phyloP scores from a whole-genome alignment of 2,329 filamentous ascomycete genomes.

The Westerdykella sp. region DNA sequence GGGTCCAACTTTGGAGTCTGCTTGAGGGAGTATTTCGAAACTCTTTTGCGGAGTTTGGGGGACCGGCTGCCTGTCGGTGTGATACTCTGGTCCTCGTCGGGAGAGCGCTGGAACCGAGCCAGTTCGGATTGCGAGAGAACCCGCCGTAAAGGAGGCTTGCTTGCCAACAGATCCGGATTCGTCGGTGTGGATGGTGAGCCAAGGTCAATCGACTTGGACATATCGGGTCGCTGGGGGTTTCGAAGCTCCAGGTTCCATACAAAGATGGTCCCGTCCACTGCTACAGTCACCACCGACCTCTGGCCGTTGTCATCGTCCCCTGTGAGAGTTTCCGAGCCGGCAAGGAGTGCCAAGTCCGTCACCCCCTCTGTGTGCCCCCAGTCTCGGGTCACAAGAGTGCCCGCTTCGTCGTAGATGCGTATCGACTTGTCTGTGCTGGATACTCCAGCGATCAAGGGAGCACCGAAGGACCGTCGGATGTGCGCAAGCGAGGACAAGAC shows the following conservation, averaged over 20 bases:
- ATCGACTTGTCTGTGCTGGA: conserved; percentile 96
- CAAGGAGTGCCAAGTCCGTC: conserved; percentile 65
- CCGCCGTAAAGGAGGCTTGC: conserved; percentile 68
- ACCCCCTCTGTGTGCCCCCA: conserved; percentile 95
- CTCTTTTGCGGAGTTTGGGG: conserved; percentile 49
- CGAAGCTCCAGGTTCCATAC: conserved; percentile 39
- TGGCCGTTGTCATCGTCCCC: conserved; percentile 44
- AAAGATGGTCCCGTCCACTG: conserved; percentile 48
- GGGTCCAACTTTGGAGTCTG: conserved; percentile 42
- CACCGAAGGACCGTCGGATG: conserved; percentile 49
- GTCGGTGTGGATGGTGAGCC: conserved; percentile 27
- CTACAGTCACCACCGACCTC: conserved; percentile 43
- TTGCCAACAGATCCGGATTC: conserved; percentile 30
- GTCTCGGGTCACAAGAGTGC: conserved; percentile 74
- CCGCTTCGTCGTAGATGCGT: conserved; percentile 77
- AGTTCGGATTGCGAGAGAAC: conserved; percentile 84
- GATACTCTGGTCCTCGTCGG: conserved; percentile 33
- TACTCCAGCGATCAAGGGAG: conserved; percentile 72
- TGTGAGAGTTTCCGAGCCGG: conserved; percentile 2
- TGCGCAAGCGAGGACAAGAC: conserved; percentile 72
- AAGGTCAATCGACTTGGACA: conserved; percentile 35
- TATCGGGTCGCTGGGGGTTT: conserved; percentile 21
- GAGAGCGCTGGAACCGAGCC: conserved; percentile 62
- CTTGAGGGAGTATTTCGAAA: conserved; percentile 48
- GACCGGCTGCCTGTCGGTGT: conserved; percentile 40